These are phyloP conservation scores for Lanmaoa pseudosensibilis DNA, from an alignment of 768 basidiomycete species.

Conservation along the genomic window DNA sequence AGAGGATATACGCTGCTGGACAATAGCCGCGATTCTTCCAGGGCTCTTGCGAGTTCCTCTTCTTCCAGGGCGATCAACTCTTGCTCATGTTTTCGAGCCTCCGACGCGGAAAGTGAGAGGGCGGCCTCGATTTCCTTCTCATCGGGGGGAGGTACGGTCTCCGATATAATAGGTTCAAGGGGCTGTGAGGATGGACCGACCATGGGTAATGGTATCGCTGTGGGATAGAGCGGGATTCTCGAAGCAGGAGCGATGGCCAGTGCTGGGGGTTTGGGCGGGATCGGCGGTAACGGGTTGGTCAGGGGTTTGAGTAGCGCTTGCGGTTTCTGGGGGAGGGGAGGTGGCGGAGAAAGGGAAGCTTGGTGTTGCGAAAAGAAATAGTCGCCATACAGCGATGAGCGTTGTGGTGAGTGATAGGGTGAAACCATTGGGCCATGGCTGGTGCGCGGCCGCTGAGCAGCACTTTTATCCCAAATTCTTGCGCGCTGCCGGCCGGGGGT, in stretches of 20 bases:
- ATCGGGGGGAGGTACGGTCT: slow-evolving; percentile 30
- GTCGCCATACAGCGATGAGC: slow-evolving; percentile 30
- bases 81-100: slow-evolving; percentile 34
- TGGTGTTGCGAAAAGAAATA: slow-evolving; percentile 20
- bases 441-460: slow-evolving; percentile 14
- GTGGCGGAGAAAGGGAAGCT: slow-evolving; percentile 27
- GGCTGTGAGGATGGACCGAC: slow-evolving; percentile 8
- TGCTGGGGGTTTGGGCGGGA: slow-evolving; percentile 41
- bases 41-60: slow-evolving; percentile 61
- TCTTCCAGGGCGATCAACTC: slow-evolving; percentile 47
- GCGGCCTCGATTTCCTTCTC: slow-evolving; percentile 50
- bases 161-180: slow-evolving; percentile 1
- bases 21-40: slow-evolving; percentile 51
- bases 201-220: slow-evolving; percentile 28
- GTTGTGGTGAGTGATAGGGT: slow-evolving; percentile 12
- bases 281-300: slow-evolving; percentile 37
- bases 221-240: slow-evolving; percentile 35
- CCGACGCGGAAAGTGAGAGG: slow-evolving; percentile 45
- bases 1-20: slow-evolving; percentile 11
- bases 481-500: slow-evolving; percentile 24
- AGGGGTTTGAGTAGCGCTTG: slow-evolving; percentile 28
- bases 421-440: slow-evolving; percentile 4
- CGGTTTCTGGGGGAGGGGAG: slow-evolving; percentile 34
- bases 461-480: slow-evolving; percentile 20
- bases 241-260: slow-evolving; percentile 12